Evolutionary conservation across 305 asterid species (phyloP).

Genomic region (Fraxinus baroniana): DNA sequence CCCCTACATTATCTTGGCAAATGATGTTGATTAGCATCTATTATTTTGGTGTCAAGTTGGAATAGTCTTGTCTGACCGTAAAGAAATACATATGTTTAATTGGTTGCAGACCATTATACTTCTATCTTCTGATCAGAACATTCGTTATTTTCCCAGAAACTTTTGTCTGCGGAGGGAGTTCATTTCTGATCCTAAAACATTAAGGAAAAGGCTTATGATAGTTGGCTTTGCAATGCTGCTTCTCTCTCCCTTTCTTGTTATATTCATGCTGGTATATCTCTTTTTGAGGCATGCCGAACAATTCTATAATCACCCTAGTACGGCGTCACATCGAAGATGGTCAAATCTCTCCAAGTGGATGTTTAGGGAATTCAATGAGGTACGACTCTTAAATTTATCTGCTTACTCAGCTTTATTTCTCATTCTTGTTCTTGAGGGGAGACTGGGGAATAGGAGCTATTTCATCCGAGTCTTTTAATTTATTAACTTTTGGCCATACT

Average conservation of each 20-base stretch:
- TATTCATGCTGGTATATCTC: slow-evolving; percentile 94
- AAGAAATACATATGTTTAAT: neutral
- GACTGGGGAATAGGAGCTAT: neutral
- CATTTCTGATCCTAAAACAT: slow-evolving; percentile 69
- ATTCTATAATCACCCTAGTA: slow-evolving; percentile 92
- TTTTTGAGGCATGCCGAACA: slow-evolving; percentile 97
- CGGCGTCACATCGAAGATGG: slow-evolving; percentile 96
- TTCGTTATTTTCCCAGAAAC: slow-evolving; percentile 54
- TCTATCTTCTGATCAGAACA: slow-evolving; percentile 7
- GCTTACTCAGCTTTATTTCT: neutral
- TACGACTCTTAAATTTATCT: slow-evolving; percentile 25
- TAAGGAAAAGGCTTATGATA: slow-evolving; percentile 85
- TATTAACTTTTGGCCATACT: neutral
- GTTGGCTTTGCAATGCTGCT: slow-evolving; percentile 82
- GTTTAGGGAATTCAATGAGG: slow-evolving; percentile 97
- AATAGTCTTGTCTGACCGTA: neutral
- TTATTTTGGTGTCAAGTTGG: neutral
- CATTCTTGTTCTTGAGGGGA: neutral
- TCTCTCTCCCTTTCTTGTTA: slow-evolving; percentile 88
- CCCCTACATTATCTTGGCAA: neutral
- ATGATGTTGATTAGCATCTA: neutral
- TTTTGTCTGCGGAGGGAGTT: slow-evolving; percentile 77
- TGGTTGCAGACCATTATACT: neutral
- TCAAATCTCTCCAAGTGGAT: slow-evolving; percentile 97
- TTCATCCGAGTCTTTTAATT: neutral